Evolutionary conservation across 2,329 filamentous ascomycete genomes (phyloP), one percentile per base, ranked within the genome.

Genomic region (Beauveria brongniartii): DNA sequence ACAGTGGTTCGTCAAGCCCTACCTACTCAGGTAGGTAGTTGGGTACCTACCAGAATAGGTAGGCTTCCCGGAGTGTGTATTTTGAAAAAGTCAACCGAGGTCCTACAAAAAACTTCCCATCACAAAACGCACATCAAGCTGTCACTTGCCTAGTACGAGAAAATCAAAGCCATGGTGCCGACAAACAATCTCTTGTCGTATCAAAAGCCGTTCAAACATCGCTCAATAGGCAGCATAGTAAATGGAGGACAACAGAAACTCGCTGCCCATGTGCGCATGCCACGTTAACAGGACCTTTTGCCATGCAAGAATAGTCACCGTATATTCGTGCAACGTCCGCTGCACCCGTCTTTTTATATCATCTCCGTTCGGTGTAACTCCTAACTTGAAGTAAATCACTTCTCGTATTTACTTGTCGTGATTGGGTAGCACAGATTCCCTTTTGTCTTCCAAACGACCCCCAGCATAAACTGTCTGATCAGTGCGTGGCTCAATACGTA

Each of bases 241-340:
- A 30, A 37, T 37, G 34, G 34, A 37, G 34, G 34, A 0, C 12
- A 37, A 6, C 34, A 16, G 34, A 37, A 37, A 16, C 34, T 37
- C 34, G 14, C 34, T 16, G 5, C 5, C 30, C 5, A 37, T 16
- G 12, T 37, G 30, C 12, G 34, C 14, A 37, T 37, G 12, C 5
- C 34, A 37, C 14, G 34, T 37, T 37, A 6, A 16, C 14, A 16
- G 16, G 34, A 6, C 34, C 12, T 37, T 37, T 8, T 37, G n/a
- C 14, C n/a, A 40, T 40, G 34, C 30, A 53, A 34, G n/a, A 24
- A 24, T 47, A 37, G 54, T 16, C n/a, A 37, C 43, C 44, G 44
- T 50, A 34, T 55, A 28, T 50, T 50, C 26, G 56, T 59, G 55
- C 47, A 44, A 59, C 55, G n/a, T 3, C 40, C 10, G 53, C 54